Conservation (phyloP, 805 yeast species). For the Barnettozyma salicaria region DNA sequence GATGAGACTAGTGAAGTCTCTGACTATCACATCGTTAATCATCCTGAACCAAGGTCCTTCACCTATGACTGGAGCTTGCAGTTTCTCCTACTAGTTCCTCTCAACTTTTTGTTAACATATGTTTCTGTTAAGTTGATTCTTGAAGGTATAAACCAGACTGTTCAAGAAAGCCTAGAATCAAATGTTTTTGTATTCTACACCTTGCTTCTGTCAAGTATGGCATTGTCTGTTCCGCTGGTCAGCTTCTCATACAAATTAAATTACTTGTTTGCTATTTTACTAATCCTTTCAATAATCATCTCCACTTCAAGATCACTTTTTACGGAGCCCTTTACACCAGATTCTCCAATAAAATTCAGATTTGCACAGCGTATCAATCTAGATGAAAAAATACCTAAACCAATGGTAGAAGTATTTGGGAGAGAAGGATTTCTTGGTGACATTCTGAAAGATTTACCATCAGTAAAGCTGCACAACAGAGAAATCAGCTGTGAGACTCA, state of each 20-base stretch:
- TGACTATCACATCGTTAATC: slow-evolving; percentile 10
- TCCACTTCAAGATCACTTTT: slow-evolving; percentile 35
- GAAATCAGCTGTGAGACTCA: slow-evolving; percentile 31
- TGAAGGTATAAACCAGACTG: slow-evolving; percentile 63
- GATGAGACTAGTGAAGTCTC: slow-evolving; percentile 8
- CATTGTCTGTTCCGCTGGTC: slow-evolving; percentile 44
- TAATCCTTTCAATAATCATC: slow-evolving; percentile 34
- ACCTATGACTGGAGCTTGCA: slow-evolving; percentile 82
- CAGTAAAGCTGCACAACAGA: slow-evolving; percentile 37
- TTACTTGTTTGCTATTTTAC: slow-evolving; percentile 37
- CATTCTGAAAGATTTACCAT: slow-evolving; percentile 57
- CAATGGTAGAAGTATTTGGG: slow-evolving; percentile 44
- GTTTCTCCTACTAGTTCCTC: slow-evolving; percentile 62
- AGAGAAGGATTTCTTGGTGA: slow-evolving; percentile 42
- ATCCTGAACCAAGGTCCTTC: slow-evolving; percentile 32
- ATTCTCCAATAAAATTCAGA: slow-evolving; percentile 65
- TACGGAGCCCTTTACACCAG: slow-evolving; percentile 51
- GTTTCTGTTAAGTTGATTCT: slow-evolving; percentile 46
- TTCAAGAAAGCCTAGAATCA: slow-evolving; percentile 54
- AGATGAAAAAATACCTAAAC: slow-evolving; percentile 17
- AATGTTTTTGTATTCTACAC: slow-evolving; percentile 35
- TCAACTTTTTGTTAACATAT: slow-evolving; percentile 48
- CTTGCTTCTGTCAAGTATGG: slow-evolving; percentile 31
- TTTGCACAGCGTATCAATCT: slow-evolving; percentile 59
- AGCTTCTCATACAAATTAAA: slow-evolving; percentile 71